A percentile compares a stretch with the other conserved stretches of the same genome.
Conservation (phyloP, 805 yeast species). For the Yamadazyma phyllophila region DNA sequence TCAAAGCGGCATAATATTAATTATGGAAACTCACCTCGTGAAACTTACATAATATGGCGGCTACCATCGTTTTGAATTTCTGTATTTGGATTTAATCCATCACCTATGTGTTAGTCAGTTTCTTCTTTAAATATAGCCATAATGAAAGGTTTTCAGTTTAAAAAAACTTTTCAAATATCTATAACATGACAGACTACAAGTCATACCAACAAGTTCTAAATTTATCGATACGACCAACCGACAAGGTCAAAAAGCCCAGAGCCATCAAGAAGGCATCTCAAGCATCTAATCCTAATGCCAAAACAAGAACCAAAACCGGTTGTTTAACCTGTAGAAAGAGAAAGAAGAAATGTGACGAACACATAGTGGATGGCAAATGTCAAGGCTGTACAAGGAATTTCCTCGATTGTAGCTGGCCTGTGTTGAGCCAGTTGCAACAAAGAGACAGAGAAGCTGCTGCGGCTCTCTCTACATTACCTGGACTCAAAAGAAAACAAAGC, state of each 20-base stretch:
- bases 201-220: slow-evolving; percentile 37
- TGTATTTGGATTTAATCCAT: slow-evolving; percentile 3
- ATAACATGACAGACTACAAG: slow-evolving; percentile 27
- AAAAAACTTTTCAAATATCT: not conserved
- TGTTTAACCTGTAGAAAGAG: slow-evolving; percentile 63
- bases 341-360: slow-evolving; percentile 63
- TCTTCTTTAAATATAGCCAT: slow-evolving; percentile 5
- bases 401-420: slow-evolving; percentile 45
- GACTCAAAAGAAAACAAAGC: not conserved
- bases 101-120: slow-evolving; percentile 4
- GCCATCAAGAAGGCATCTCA: slow-evolving; percentile 12
- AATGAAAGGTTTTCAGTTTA: not conserved
- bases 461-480: not conserved
- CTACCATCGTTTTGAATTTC: slow-evolving; percentile 6
- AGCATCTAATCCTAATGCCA: slow-evolving; percentile 14
- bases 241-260: slow-evolving; percentile 14
- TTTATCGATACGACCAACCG: slow-evolving; percentile 22
- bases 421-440: slow-evolving; percentile 9
- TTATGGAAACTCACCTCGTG: slow-evolving; percentile 5
- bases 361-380: slow-evolving; percentile 41
- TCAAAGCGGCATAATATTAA: slow-evolving; percentile 2
- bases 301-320: slow-evolving; percentile 46
- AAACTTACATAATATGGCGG: slow-evolving; percentile 2
- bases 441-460: slow-evolving; percentile 1
- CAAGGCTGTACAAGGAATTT: slow-evolving; percentile 45